Percentiles rank a stretch among this genome's conserved stretches.
These are phyloP conservation scores for Acaromyces ingoldii DNA, from an alignment of 1,284 basidiomycete species.

Conservation along the genomic window DNA sequence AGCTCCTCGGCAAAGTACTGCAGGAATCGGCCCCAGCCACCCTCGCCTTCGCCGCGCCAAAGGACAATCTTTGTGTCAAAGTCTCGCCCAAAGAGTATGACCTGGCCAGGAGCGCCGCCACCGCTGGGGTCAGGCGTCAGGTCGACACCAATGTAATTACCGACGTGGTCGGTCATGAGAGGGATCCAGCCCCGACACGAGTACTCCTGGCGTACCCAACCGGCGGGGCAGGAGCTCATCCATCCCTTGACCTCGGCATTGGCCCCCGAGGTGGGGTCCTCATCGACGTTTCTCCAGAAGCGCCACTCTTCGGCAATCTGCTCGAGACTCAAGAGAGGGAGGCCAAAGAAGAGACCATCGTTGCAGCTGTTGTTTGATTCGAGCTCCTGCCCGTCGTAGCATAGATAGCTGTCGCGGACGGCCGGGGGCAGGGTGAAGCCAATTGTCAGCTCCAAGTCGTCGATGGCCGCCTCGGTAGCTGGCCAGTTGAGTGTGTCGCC, in stretches of 20 bases:
- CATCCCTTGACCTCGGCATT: conserved; percentile 33
- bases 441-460: conserved; percentile 40
- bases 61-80: conserved; percentile 97
- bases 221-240: conserved; percentile 84
- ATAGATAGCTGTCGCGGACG: conserved; percentile 45
- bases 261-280: conserved; percentile 40
- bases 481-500: conserved; percentile 49
- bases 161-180: conserved; percentile 82
- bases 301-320: conserved; percentile 44
- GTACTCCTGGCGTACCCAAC: conserved; percentile 86
- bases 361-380: conserved; percentile 44
- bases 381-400: conserved; percentile 46
- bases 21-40: conserved; percentile 92
- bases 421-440: conserved; percentile 38
- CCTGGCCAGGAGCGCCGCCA: conserved; percentile 74
- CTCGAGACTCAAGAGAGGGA: conserved; percentile 42
- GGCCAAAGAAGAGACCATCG: conserved; percentile 49
- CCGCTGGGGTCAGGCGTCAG: conserved; percentile 65
- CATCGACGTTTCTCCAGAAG: conserved; percentile 48
- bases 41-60: conserved; percentile 65
- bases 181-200: conserved; percentile 94
- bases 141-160: conserved; percentile 96
- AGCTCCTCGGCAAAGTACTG: conserved; percentile 88
- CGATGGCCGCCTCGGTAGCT: conserved; percentile 33
- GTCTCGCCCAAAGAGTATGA: conserved; percentile 94